These are phyloP conservation scores for Salix udensis DNA, from an alignment of 345 rosid species.

Conservation along the genomic window DNA sequence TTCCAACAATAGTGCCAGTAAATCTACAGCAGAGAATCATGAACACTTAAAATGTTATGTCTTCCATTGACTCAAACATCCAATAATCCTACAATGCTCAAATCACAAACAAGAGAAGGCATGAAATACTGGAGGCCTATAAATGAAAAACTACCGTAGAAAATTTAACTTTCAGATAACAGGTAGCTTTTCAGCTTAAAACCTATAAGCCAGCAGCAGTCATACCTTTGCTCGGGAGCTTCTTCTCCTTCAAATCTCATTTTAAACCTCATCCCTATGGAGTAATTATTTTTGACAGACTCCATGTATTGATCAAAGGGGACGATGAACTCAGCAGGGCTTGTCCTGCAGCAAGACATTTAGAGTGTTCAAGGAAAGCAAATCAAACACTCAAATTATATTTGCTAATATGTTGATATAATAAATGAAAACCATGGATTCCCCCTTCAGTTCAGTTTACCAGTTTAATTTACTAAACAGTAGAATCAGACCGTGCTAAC, in stretches of 20 bases:
- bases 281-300: constrained; percentile 32
- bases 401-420: neutral
- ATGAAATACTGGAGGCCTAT: neutral
- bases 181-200: neutral
- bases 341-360: constrained; percentile 32
- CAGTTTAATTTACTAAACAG: neutral
- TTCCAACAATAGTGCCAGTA: constrained; percentile 52
- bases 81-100: neutral
- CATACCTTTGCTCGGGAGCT: constrained; percentile 55
- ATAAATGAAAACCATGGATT: neutral
- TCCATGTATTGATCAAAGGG: constrained; percentile 46
- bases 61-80: neutral
- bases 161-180: neutral
- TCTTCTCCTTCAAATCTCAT: constrained; percentile 62
- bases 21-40: constrained; percentile 26
- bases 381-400: neutral
- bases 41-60: neutral
- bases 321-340: constrained; percentile 49
- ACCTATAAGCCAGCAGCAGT: neutral
- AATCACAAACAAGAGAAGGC: neutral
- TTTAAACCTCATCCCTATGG: constrained; percentile 60
- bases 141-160: neutral
- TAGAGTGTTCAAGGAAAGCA: neutral
- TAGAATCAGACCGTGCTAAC: neutral
- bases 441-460: neutral